Evolutionary conservation across 2,329 filamentous ascomycete species (phyloP).

Genomic region (Fusarium humuli): DNA sequence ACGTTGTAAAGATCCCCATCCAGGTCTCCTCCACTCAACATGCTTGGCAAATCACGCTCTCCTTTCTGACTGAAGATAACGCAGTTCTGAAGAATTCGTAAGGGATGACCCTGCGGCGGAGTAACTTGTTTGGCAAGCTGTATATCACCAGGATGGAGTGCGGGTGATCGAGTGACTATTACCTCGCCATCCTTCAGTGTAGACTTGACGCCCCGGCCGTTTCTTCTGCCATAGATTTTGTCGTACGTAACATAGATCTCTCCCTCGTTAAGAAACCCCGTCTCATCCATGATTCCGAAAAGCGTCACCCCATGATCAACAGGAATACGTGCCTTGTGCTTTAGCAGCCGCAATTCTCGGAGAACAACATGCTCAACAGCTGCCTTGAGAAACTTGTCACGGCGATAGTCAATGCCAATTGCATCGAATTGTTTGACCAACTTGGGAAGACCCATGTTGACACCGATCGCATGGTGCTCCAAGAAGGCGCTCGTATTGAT

Average conservation of each 20-base stretch:
- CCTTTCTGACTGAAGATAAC: slow-evolving; percentile 82
- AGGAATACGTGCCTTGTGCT: slow-evolving; percentile 81
- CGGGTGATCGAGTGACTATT: slow-evolving; percentile 81
- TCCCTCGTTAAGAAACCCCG: slow-evolving; percentile 71
- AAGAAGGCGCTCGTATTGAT: slow-evolving; percentile 75
- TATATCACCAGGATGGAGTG: slow-evolving; percentile 84
- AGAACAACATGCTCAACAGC: slow-evolving; percentile 77
- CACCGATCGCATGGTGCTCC: slow-evolving; percentile 69
- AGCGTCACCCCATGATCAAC: slow-evolving; percentile 78
- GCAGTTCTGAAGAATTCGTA: slow-evolving; percentile 75
- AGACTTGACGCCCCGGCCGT: slow-evolving; percentile 44
- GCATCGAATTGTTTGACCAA: slow-evolving; percentile 70
- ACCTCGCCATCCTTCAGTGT: slow-evolving; percentile 57
- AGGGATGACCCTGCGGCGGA: slow-evolving; percentile 69
- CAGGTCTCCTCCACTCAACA: slow-evolving; percentile 83
- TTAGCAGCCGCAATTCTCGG: slow-evolving; percentile 77
- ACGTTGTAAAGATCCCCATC: slow-evolving; percentile 87
- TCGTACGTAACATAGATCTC: slow-evolving; percentile 76
- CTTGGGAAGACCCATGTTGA: slow-evolving; percentile 68
- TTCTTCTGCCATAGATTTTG: slow-evolving; percentile 41
- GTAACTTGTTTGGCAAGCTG: slow-evolving; percentile 73
- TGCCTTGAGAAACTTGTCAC: slow-evolving; percentile 76
- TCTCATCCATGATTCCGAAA: slow-evolving; percentile 88
- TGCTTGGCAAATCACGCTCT: slow-evolving; percentile 78
- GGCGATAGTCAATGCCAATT: slow-evolving; percentile 72